Percentiles rank a stretch among this genome's conserved stretches.
Conservation (phyloP, 768 basidiomycete species). For the Amanita inopinata region DNA sequence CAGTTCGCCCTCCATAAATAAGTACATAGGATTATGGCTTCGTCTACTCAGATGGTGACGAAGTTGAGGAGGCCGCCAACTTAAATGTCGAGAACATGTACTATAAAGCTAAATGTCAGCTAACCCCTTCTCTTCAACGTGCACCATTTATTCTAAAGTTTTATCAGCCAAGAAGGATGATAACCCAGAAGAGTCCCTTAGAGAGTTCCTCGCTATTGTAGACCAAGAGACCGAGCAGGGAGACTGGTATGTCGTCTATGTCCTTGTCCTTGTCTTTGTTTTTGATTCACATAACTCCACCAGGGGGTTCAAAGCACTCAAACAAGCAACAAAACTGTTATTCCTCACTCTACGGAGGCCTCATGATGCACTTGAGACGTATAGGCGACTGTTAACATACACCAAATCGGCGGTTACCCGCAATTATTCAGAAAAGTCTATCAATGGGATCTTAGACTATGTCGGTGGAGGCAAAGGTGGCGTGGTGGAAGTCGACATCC, state of each 20-base stretch:
- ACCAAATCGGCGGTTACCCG: slow-evolving; percentile 93
- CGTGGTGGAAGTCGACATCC: slow-evolving; percentile 67
- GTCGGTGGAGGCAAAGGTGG: slow-evolving; percentile 87
- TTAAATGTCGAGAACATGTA: slow-evolving; percentile 97
- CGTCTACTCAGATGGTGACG: slow-evolving; percentile 90
- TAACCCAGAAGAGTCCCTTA: slow-evolving; percentile 82
- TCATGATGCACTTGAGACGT: slow-evolving; percentile 76
- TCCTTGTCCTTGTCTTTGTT: neutral
- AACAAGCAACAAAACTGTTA: slow-evolving; percentile 92
- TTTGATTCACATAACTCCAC: neutral
- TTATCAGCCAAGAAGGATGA: slow-evolving; percentile 84
- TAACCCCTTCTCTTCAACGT: slow-evolving; percentile 1
- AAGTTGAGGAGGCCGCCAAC: slow-evolving; percentile 68
- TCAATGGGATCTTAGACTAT: slow-evolving; percentile 97
- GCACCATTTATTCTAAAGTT: slow-evolving; percentile 7
- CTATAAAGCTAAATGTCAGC: slow-evolving; percentile 91
- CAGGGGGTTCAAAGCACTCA: slow-evolving; percentile 99
- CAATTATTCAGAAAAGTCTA: slow-evolving; percentile 96
- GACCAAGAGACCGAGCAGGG: slow-evolving; percentile 88
- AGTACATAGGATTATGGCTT: slow-evolving; percentile 78
- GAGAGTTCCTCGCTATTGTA: slow-evolving; percentile 83
- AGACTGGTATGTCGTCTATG: slow-evolving; percentile 60
- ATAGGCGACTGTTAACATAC: slow-evolving; percentile 80
- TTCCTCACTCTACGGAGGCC: slow-evolving; percentile 75
- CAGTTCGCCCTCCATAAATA: slow-evolving; percentile 9